Conservation (phyloP, 768 basidiomycete genomes). For the Rhizopogon vesiculosus region DNA sequence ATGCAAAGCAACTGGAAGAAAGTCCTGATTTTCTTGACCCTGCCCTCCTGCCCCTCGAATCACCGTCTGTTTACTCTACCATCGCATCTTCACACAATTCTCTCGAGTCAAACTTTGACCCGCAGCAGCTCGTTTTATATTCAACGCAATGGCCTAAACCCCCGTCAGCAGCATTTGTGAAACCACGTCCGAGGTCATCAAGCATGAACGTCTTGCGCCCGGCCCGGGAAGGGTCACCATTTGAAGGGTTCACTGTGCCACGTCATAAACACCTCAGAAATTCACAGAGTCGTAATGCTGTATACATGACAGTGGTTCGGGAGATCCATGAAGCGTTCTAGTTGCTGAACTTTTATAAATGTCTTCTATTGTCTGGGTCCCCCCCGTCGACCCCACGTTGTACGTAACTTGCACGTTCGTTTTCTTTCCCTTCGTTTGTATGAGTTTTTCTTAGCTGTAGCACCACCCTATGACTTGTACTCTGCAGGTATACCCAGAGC, state of each 20-base stretch:
- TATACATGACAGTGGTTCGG: conserved; percentile 42
- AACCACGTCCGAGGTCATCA: conserved; percentile 3
- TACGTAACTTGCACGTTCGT: background rate
- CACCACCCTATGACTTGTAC: no score
- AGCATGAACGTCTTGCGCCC: conserved; percentile 1
- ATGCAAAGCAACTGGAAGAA: conserved; percentile 5
- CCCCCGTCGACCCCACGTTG: background rate
- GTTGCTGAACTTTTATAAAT: background rate
- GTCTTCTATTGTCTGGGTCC: background rate
- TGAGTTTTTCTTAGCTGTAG: background rate
- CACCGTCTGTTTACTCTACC: conserved; percentile 14
- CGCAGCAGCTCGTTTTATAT: conserved; percentile 5
- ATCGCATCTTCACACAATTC: conserved; percentile 30
- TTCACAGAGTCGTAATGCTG: conserved; percentile 18
- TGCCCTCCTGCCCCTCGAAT: conserved; percentile 15
- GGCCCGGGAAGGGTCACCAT: background rate
- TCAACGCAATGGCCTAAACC: conserved; percentile 18
- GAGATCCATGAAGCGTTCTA: conserved; percentile 23
- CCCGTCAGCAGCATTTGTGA: conserved; percentile 13
- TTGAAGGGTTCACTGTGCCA: conserved; percentile 1
- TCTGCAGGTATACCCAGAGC: background rate
- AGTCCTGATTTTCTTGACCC: conserved; percentile 10
- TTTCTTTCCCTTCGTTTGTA: background rate
- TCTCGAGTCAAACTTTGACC: conserved; percentile 22
- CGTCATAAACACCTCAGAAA: background rate